A percentile compares a stretch with the other conserved stretches of the same genome.
phyloP scores from a whole-genome alignment of 2,329 filamentous ascomycete genomes.

The Penicillium hesseltinei region DNA sequence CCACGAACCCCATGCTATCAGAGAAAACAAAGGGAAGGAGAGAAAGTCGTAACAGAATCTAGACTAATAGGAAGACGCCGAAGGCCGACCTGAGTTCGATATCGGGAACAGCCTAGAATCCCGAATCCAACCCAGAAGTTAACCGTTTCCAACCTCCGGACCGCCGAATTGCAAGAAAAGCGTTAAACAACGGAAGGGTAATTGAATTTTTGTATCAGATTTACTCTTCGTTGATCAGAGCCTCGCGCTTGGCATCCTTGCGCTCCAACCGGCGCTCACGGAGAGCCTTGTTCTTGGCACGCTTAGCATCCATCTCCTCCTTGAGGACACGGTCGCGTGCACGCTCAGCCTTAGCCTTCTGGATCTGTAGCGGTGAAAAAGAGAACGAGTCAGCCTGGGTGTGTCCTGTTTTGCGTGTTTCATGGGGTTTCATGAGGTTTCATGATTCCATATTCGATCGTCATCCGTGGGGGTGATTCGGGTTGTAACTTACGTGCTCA shows the following conservation, averaged over 20 bases:
- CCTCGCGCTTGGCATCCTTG: conserved; percentile 84
- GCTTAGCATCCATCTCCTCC: conserved; percentile 99
- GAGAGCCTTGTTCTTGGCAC: conserved; percentile 99
- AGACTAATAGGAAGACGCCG: conserved; percentile 24
- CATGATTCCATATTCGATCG: background rate
- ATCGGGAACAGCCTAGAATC: conserved; percentile 31
- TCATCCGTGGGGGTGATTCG: conserved; percentile 5
- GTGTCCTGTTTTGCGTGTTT: background rate
- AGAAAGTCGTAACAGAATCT: conserved; percentile 19
- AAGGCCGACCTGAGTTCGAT: conserved; percentile 31
- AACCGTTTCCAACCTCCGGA: conserved; percentile 38
- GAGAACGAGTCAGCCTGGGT: conserved; percentile 24
- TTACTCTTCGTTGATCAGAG: conserved; percentile 68
- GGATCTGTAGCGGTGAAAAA: conserved; percentile 65
- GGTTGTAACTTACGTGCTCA: conserved; percentile 80
- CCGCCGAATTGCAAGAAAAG: conserved; percentile 33
- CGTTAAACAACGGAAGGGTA: conserved; percentile 30
- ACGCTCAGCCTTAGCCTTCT: conserved; percentile 99
- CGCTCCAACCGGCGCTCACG: conserved; percentile 98
- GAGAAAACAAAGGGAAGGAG: conserved; percentile 13
- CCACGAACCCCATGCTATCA: conserved; percentile 20
- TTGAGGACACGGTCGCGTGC: conserved; percentile 90
- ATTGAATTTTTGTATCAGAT: conserved; percentile 26
- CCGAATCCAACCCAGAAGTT: conserved; percentile 30
- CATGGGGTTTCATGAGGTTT: background rate